Base-by-base conservation (phyloP, 768 basidiomycete species). In the Hemileccinum rubropunctum region DNA sequence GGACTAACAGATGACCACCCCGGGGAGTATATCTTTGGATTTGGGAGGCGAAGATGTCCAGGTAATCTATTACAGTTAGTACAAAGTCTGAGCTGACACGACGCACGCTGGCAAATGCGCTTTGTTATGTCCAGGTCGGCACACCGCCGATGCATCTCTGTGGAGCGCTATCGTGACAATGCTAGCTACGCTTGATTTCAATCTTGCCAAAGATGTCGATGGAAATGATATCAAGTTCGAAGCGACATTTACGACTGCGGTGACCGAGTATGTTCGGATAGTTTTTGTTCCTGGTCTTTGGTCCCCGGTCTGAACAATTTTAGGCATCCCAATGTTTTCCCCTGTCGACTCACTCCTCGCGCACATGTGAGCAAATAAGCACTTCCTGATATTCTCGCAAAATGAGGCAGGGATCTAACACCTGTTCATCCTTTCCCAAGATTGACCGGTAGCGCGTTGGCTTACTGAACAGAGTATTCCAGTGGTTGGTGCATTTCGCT, bases 1-100 rank as follows among this genome's bases (percentile, higher is more conserved):
- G n/a, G 4, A 5, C n/a, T 59, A 15, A 59, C 36, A 8, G 44
- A 43, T 14, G 53, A 58, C 17, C 40, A 57, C 34, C 56, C 48
- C 1, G 12, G 32, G 5, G 32, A 45, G 2, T 55, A 35, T 10
- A 2, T 50, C 13, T 58, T 51, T 26, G 59, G 59, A 4, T 52
- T 47, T 20, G 51, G 51, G n/a, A 37, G 51, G 27, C 40, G 51
- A 11, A 20, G 15, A 32, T 52, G 51, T 26, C 45, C 51, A 47
- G 51, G 51, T 52, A 21, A 20, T 33, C 27, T 12, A 9, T 2
- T 30, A 30, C 8, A 12, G 4, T 4, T n/a, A n/a, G 2, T 8
- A n/a, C 38, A 18, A 10, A 23, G 14, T n/a, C 3, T 33, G 28
- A 30, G 8, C 28, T 30, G 28, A 30, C 13, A 28, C 6, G 11